phyloP scores from a whole-genome alignment of 1,139 yeast genomes.

The Blastobotrys illinoisensis region DNA sequence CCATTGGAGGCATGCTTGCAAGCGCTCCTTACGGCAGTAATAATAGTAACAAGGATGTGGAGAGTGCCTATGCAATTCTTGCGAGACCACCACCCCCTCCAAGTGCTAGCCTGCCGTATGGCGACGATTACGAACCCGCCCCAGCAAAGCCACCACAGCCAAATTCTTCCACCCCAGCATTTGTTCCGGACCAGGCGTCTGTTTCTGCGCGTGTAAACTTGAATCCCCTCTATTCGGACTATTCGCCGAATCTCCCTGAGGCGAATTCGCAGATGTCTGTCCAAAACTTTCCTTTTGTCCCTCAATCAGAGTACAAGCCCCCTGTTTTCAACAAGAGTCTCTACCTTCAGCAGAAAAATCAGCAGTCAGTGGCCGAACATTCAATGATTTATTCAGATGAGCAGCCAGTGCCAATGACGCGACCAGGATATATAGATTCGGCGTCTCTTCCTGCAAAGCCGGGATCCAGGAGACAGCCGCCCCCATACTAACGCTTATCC shows the following conservation, averaged over 20 bases:
- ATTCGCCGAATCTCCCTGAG: constrained; percentile 17
- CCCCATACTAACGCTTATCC: not conserved
- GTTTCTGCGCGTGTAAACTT: not conserved
- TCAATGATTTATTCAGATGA: constrained; percentile 11
- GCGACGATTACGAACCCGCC: constrained; percentile 8
- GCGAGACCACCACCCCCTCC: constrained; percentile 13
- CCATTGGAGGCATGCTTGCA: not conserved
- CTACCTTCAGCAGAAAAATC: constrained; percentile 2
- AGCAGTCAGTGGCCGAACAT: constrained; percentile 1
- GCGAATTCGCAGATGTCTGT: not conserved
- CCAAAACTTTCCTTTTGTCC: constrained; percentile 2
- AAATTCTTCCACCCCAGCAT: not conserved
- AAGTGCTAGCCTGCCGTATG: constrained; percentile 10
- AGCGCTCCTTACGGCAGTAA: constrained; percentile 1
- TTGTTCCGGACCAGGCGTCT: not conserved
- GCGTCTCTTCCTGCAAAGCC: not conserved
- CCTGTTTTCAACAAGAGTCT: constrained; percentile 8
- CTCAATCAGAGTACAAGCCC: constrained; percentile 7
- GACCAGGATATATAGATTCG: not conserved
- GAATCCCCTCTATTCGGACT: constrained; percentile 14
- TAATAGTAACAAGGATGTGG: not conserved
- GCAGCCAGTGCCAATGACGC: constrained; percentile 6
- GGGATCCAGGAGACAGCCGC: constrained; percentile 1
- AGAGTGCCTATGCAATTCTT: not conserved
- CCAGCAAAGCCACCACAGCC: constrained; percentile 1